Evolutionary conservation across 176 grass and related monocot species (phyloP).

Genomic region (Saccharum spontaneum): DNA sequence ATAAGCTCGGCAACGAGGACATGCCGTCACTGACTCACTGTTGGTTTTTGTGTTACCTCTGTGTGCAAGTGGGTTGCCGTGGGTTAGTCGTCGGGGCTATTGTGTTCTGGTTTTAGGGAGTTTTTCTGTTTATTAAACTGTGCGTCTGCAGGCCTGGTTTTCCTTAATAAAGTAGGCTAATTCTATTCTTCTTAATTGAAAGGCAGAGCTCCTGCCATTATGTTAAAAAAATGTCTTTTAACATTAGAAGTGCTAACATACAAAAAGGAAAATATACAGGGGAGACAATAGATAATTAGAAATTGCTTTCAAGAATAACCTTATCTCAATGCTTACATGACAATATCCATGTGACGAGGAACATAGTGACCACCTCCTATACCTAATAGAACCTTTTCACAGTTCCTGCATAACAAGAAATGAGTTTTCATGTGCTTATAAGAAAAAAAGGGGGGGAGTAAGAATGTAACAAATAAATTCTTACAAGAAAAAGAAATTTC

Average conservation of each 20-base stretch:
- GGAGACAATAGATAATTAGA: background rate
- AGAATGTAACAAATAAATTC: background rate
- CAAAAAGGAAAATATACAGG: background rate
- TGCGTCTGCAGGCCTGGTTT: too few species aligned
- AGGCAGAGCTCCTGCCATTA: too few species aligned
- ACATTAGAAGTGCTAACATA: background rate
- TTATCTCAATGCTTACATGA: slow-evolving; percentile 47
- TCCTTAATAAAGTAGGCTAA: too few species aligned
- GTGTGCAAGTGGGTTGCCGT: too few species aligned
- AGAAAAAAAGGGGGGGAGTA: background rate
- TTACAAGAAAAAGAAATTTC: background rate
- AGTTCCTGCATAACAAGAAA: slow-evolving; percentile 50
- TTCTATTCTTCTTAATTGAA: too few species aligned
- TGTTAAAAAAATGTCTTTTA: background rate
- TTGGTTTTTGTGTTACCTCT: too few species aligned
- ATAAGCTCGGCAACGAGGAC: too few species aligned
- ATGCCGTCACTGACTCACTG: too few species aligned
- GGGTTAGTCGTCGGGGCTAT: too few species aligned
- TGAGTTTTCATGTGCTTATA: background rate
- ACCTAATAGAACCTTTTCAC: slow-evolving; percentile 80
- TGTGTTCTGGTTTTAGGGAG: too few species aligned
- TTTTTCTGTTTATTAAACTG: too few species aligned
- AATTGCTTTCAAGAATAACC: slow-evolving; percentile 18
- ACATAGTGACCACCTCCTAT: slow-evolving; percentile 95
- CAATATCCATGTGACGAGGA: slow-evolving; percentile 90